Evolutionary conservation across 2,329 filamentous ascomycete species (phyloP), one percentile per base, ranked within the genome.

Genomic region (Penicillium sp.): DNA sequence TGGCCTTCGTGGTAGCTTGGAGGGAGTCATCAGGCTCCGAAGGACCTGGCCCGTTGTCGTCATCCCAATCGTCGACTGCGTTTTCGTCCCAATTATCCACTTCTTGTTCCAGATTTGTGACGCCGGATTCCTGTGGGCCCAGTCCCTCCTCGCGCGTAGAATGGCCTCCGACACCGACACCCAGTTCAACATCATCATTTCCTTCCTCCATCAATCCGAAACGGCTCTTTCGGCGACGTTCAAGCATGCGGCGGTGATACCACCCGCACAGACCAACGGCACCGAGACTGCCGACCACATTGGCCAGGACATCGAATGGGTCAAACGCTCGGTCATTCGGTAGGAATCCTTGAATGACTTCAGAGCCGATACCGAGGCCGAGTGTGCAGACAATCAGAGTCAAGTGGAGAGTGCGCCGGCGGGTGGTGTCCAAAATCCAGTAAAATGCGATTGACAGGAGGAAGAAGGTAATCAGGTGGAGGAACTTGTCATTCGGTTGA

Each of bases 41-140:
- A 4, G 52, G 47, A 4, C 58, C 62, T 32, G 61, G 62, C 1
- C 58, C 66, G 39, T 76, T 80, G 24, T 81, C 80, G 2, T 79
- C 77, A 42, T 85, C 81, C 82, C 81, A 85, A 56, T 74, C 74
- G 58, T 83, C 80, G 49, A 81, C 79, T 1, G 74, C 78, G 68
- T 95, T 93, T 71, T 95, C 90, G 62, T 95, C 89, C 89, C 90
- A 95, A 57, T 91, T 89, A 63, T 95, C 90, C 6, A 95, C 79
- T 71, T 94, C 87, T 49, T 91, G 80, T 57, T 94, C 89, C 16
- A 95, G 64, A 1, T 73, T 77, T 52, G 65, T 73, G n/a, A 88
- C 72, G 14, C 84, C 84, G 24, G 78, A 81, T 67, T 87, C 85
- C 54, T 87, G 86, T 32, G 64, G 69, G 23, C 61, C 73, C 18